phyloP scores from a whole-genome alignment of 2,329 filamentous ascomycete genomes.

The Monosporascus sp. region DNA sequence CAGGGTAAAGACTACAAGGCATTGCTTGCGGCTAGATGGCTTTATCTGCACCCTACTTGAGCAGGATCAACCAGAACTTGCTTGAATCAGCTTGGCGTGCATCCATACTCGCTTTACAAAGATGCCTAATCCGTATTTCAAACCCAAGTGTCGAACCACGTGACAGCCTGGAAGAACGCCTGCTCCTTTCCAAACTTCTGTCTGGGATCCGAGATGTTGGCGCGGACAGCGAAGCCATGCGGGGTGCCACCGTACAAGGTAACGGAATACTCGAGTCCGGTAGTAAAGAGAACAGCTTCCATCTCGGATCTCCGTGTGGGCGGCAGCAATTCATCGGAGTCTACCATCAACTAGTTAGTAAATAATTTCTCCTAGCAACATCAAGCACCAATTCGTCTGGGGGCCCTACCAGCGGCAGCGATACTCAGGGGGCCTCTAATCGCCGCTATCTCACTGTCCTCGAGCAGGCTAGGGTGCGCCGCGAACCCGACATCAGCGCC shows the following conservation, averaged over 20 bases:
- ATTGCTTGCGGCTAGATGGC: no score
- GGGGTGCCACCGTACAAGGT: slow-evolving; percentile 61
- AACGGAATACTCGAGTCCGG: slow-evolving; percentile 58
- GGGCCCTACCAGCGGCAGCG: slow-evolving; percentile 50
- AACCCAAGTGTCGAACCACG: slow-evolving; percentile 62
- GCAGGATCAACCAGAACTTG: no score
- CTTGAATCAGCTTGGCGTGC: no score
- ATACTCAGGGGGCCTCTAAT: slow-evolving; percentile 55
- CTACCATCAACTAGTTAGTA: slow-evolving; percentile 23
- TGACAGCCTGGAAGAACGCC: slow-evolving; percentile 69
- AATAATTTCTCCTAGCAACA: background rate
- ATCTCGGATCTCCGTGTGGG: slow-evolving; percentile 48
- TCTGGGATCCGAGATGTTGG: slow-evolving; percentile 45
- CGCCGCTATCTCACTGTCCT: slow-evolving; percentile 52
- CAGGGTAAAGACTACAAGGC: no score
- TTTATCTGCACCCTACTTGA: no score
- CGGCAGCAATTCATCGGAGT: slow-evolving; percentile 56
- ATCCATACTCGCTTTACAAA: background rate
- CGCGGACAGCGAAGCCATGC: slow-evolving; percentile 72
- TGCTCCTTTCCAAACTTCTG: slow-evolving; percentile 70
- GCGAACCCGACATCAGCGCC: slow-evolving; percentile 54
- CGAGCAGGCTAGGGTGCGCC: slow-evolving; percentile 60
- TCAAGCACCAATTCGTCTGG: background rate
- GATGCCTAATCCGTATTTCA: background rate
- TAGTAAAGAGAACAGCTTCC: slow-evolving; percentile 53